Conservation (phyloP, 139 green algal genomes). For the Raphidocelis subcapitata region DNA sequence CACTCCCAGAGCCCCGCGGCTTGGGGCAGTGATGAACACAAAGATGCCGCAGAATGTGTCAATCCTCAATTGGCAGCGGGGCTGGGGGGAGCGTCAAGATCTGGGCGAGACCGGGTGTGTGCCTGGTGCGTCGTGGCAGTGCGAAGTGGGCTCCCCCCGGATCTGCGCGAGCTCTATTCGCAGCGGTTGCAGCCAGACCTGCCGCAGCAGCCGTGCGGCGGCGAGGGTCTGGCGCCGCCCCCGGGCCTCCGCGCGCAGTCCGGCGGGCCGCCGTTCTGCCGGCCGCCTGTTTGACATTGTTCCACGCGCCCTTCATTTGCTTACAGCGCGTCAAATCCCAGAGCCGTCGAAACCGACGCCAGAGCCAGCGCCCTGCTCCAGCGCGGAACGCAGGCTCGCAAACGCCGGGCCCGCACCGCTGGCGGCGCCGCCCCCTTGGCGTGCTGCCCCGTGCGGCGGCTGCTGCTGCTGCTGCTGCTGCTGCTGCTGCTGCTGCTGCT, state of each 20-base stretch:
- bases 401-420: background rate
- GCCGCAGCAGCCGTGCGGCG: too few species aligned
- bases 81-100: too few species aligned
- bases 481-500: background rate
- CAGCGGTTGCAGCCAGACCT: too few species aligned
- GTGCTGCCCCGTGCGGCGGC: background rate
- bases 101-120: too few species aligned
- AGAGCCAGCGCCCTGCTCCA: constrained; percentile 8
- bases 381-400: constrained; percentile 4
- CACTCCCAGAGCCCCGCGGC: too few species aligned
- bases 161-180: too few species aligned
- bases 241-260: background rate
- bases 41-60: too few species aligned
- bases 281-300: background rate
- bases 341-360: background rate
- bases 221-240: too few species aligned
- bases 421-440: background rate
- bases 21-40: too few species aligned
- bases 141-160: too few species aligned
- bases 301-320: background rate
- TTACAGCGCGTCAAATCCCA: background rate
- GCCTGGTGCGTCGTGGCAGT: too few species aligned
- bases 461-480: background rate
- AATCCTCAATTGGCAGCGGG: too few species aligned
- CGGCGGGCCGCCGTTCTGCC: background rate